phyloP scores from a whole-genome alignment of 2,329 filamentous ascomycete genomes.

The Fusarium lyarnte region DNA sequence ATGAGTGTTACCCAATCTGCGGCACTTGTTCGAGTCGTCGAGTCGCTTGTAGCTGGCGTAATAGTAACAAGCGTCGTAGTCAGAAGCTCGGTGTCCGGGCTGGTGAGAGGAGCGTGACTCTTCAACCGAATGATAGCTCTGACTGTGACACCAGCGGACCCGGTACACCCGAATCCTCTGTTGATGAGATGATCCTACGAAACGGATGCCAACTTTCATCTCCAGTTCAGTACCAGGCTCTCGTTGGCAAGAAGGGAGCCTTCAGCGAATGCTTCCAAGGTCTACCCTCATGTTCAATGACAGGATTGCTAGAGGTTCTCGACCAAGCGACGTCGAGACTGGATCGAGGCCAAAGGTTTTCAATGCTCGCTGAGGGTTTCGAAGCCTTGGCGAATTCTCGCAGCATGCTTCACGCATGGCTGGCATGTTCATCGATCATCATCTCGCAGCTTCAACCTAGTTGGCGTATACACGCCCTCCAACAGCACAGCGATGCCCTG shows the following conservation, averaged over 20 bases:
- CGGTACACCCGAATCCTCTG: fast-evolving
- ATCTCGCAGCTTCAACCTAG: not conserved
- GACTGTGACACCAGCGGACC: not conserved
- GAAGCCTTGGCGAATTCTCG: not conserved
- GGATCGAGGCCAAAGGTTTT: not conserved
- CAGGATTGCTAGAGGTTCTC: not conserved
- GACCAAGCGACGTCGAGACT: not conserved
- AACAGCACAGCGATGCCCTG: not conserved
- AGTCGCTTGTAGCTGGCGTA: not conserved
- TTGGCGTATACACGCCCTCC: not conserved
- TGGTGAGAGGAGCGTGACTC: fast-evolving
- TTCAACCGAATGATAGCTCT: not conserved
- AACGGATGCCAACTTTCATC: too few species aligned
- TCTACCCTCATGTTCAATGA: not conserved
- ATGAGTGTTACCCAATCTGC: not conserved
- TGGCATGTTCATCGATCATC: not conserved
- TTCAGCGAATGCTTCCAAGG: not conserved
- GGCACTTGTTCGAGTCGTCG: not conserved
- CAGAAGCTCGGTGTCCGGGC: not conserved
- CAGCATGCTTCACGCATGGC: not conserved
- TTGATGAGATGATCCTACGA: not conserved
- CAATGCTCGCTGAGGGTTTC: fast-evolving
- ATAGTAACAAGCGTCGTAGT: fast-evolving
- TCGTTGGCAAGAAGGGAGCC: not conserved
- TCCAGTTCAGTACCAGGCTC: not conserved